phyloP scores from a whole-genome alignment of 1,284 basidiomycete genomes.

The Ceratobasidium sp. region DNA sequence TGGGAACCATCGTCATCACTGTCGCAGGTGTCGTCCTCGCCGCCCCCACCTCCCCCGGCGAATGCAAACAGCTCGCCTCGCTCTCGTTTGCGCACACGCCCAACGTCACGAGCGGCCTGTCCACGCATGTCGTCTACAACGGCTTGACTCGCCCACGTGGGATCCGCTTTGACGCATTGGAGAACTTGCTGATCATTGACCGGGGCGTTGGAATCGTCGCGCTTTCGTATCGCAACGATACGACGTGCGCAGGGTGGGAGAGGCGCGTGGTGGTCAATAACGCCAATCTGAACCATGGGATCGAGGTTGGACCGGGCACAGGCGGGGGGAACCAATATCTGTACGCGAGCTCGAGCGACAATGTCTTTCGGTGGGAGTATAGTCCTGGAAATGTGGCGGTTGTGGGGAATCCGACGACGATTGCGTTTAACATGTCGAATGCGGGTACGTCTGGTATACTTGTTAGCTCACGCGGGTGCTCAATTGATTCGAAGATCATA shows the following conservation, averaged over 20 bases:
- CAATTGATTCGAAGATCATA: conserved; percentile 55
- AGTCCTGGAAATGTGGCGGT: conserved; percentile 45
- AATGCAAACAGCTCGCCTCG: conserved; percentile 26
- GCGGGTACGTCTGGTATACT: conserved; percentile 55
- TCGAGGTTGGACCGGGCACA: conserved; percentile 57
- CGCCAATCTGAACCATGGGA: conserved; percentile 60
- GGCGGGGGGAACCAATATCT: conserved; percentile 49
- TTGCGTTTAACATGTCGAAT: conserved; percentile 58
- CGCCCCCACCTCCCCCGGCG: conserved; percentile 38
- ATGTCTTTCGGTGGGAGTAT: conserved; percentile 39
- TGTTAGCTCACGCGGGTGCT: neutral
- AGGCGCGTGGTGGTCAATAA: conserved; percentile 59
- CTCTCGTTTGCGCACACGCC: conserved; percentile 39
- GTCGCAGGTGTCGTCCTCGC: neutral
- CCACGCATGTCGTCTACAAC: conserved; percentile 58
- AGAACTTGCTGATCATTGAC: conserved; percentile 62
- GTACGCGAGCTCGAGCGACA: conserved; percentile 39
- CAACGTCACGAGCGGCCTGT: conserved; percentile 55
- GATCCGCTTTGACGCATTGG: conserved; percentile 57
- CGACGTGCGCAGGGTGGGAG: conserved; percentile 57
- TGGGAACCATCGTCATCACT: neutral
- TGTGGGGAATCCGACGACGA: conserved; percentile 47
- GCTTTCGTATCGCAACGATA: conserved; percentile 51
- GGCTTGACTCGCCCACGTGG: conserved; percentile 60
- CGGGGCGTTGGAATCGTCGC: conserved; percentile 60